phyloP scores from a whole-genome alignment of 2,329 filamentous ascomycete species.

The Whalleya microplaca region DNA sequence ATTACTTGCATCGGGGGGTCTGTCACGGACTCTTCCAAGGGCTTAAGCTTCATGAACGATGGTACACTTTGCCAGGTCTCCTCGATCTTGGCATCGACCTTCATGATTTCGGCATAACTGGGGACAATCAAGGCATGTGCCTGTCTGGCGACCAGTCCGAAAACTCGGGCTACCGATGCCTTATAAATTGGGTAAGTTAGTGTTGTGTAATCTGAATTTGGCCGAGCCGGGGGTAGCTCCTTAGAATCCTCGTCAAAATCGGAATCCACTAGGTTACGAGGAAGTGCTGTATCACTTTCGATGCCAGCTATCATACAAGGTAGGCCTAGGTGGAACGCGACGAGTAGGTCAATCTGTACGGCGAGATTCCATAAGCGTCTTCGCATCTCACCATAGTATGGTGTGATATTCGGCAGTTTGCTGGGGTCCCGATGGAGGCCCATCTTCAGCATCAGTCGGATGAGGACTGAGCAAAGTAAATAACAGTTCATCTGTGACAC shows the following conservation, averaged over 20 bases:
- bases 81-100: constrained; percentile 50
- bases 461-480: constrained; percentile 52
- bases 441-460: constrained; percentile 62
- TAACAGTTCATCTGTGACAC: constrained; percentile 58
- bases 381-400: constrained; percentile 59
- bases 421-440: constrained; percentile 60
- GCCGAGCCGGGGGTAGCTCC: constrained; percentile 59
- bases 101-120: constrained; percentile 53
- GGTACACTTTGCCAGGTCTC: constrained; percentile 52
- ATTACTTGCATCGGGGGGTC: constrained; percentile 52
- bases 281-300: constrained; percentile 65
- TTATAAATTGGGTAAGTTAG: constrained; percentile 60
- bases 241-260: constrained; percentile 63
- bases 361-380: constrained; percentile 57
- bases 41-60: constrained; percentile 50
- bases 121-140: constrained; percentile 54
- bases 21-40: constrained; percentile 53
- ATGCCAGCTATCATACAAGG: constrained; percentile 67
- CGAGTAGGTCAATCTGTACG: constrained; percentile 64
- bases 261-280: constrained; percentile 66
- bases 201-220: constrained; percentile 61
- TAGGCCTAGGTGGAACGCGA: constrained; percentile 69
- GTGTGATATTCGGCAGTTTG: constrained; percentile 52
- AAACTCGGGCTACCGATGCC: constrained; percentile 49
- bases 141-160: constrained; percentile 53